Base-by-base conservation (phyloP, 2,329 filamentous ascomycete genomes). In the Thyridium curvatum region DNA sequence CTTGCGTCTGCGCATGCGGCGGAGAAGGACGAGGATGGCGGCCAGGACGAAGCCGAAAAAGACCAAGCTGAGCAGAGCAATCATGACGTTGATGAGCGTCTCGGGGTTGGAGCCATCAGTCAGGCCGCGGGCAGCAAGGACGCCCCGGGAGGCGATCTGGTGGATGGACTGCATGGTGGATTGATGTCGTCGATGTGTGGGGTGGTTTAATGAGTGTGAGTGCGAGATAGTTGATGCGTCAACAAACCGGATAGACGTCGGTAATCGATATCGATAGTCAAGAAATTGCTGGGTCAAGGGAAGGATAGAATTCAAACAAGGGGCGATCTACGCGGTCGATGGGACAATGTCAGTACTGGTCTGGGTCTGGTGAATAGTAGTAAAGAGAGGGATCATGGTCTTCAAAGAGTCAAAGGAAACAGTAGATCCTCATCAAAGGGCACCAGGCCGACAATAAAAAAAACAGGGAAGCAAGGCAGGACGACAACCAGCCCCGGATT, bases 21-120 rank as follows among this genome's bases (percentile, higher is more conserved):
- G 84, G 49, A 96, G 68, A 55, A 87, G 62, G 48, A 91, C 68
- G 37, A 96, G 78, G 18, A 74, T 67, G 41, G 77, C 80, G 38
- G 84, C 69, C 41, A 89, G 70, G 35, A 82, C 56, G 21, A 94
- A 70, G 43, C 75, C 80, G 52, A 91, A 62, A 51, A 94, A 77
- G 51, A 91, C 68, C 34, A 98, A 71, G 46, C 82, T 81, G 50
- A 97, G 71, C 40, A 97, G 75, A 42, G 79, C 75, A 52, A 94
- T 84, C 58, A 95, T 69, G 32, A 94, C 77, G 56, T 87, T 81
- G 59, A 90, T 71, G 66, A 85, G 80, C 44, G 70, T 77, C 50
- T 84, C 68, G 51, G 68, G 65, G 14, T 26, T 33, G 18, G 18
- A 32, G 42, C 64, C 65, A 47, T 72, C 68, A 43, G 58, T 57